Base-by-base conservation (phyloP, 176 grass and related monocot genomes). In the Carex cristatella region DNA sequence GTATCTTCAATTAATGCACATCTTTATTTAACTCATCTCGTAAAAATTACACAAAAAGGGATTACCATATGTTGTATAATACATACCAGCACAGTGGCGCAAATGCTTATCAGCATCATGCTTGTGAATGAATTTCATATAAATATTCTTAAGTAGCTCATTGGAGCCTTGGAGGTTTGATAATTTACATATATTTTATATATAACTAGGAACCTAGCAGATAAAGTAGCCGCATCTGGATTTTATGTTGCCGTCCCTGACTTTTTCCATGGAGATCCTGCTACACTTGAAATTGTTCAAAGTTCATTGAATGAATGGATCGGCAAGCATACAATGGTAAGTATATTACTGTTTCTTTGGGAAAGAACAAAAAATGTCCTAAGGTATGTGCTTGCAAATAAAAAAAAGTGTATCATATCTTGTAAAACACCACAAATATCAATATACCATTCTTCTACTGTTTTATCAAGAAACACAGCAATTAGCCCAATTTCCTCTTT, bases 241-340 rank as follows among this genome's bases (percentile, higher is more conserved):
- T 87, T 79, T 81, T 87, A 79, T 51, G 86, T 83, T 16, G 53
- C 76, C 61, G 79, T 74, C 69, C 86, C 86, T 35, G 86, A 87
- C 48, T 87, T 87, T 87, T 37, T 83, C n/a, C 38, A 83, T 87
- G 86, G 86, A 46, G 79, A 87, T 65, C 79, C 86, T 44, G 4
- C n/a, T 48, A 61, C 33, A 30, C 61, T 31, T 72, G 73, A 69
- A 80, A 83, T 33, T 65, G 3, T 16, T 2, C 11, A 87, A 61
- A 73, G 53, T 54, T 61, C 79, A 27, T 4, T 4, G 4, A 13
- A 3, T 28, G 35, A 37, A 27, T 87, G 86, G 79, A 19, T 64
- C 10, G 60, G 76, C 10, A 66, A 78, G 18, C 86, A 87, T 83
- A 57, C 2, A 12, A 53, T 65, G 23, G 86, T 87, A 76, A 65